Conservation (phyloP, 2,329 filamentous ascomycete species). For the Chaetomiaceae sp. region DNA sequence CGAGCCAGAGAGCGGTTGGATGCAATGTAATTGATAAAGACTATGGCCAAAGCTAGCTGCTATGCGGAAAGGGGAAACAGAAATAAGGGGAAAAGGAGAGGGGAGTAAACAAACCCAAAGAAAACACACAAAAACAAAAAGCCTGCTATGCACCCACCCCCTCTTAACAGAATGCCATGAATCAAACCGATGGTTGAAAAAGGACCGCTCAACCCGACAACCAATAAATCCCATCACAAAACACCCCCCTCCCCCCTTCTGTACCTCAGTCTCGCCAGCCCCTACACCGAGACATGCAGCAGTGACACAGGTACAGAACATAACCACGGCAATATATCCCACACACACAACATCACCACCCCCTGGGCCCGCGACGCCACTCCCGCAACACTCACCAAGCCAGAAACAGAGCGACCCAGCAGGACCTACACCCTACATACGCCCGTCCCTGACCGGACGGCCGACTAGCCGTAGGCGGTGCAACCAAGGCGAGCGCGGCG, state of each 20-base stretch:
- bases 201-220: background rate
- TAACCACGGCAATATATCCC: slow-evolving; percentile 3
- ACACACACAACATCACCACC: background rate
- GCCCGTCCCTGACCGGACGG: no score
- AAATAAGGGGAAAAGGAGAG: no score
- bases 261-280: background rate
- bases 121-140: background rate
- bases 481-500: no score
- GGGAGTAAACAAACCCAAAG: background rate
- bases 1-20: no score
- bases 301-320: no score
- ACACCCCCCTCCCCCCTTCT: no score
- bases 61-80: no score
- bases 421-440: no score
- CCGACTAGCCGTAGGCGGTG: no score
- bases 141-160: background rate
- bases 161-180: background rate
- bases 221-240: background rate
- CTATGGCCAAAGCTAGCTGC: no score
- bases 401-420: background rate
- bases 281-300: slow-evolving; percentile 1
- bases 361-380: background rate
- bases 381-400: background rate
- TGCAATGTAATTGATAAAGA: no score
- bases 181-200: background rate